phyloP scores from a whole-genome alignment of 495 filamentous ascomycete species.

The Trichoderma erinaceum region DNA sequence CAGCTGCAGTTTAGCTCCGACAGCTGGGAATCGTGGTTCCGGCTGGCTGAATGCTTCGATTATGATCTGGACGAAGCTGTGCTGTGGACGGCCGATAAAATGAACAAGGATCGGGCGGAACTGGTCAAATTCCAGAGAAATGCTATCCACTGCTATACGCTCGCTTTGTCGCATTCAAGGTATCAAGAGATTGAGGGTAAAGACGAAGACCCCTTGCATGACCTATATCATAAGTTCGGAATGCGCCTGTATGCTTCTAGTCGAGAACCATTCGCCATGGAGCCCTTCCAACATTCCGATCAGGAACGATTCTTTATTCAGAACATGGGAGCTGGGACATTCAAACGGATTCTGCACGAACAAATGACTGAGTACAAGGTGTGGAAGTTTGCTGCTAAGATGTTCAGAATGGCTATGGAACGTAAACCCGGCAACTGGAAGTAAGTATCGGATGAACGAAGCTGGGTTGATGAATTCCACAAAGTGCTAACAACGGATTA shows the following conservation, averaged over 20 bases:
- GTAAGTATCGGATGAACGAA: slow-evolving; percentile 40
- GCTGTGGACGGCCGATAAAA: slow-evolving; percentile 91
- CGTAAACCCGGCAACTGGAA: slow-evolving; percentile 80
- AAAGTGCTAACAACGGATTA: slow-evolving; percentile 23
- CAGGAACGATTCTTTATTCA: slow-evolving; percentile 73
- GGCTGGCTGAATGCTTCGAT: slow-evolving; percentile 87
- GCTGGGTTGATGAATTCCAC: not conserved
- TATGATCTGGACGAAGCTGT: slow-evolving; percentile 85
- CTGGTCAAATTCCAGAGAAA: slow-evolving; percentile 69
- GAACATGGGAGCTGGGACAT: slow-evolving; percentile 59
- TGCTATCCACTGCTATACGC: slow-evolving; percentile 88
- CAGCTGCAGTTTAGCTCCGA: slow-evolving; percentile 81
- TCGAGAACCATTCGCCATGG: slow-evolving; percentile 88
- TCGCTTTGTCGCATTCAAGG: slow-evolving; percentile 71
- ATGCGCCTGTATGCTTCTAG: slow-evolving; percentile 84
- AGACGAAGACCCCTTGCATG: slow-evolving; percentile 60
- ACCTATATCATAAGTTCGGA: slow-evolving; percentile 86
- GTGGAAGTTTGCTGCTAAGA: slow-evolving; percentile 75
- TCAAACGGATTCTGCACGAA: slow-evolving; percentile 63
- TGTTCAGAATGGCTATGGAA: slow-evolving; percentile 70
- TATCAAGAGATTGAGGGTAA: slow-evolving; percentile 48
- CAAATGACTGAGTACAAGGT: slow-evolving; percentile 69
- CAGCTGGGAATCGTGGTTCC: slow-evolving; percentile 95
- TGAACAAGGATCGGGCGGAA: slow-evolving; percentile 77
- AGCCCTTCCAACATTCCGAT: slow-evolving; percentile 67